These are phyloP conservation scores for Polyporus arcularius DNA, from an alignment of 768 basidiomycete genomes.

Conservation along the genomic window DNA sequence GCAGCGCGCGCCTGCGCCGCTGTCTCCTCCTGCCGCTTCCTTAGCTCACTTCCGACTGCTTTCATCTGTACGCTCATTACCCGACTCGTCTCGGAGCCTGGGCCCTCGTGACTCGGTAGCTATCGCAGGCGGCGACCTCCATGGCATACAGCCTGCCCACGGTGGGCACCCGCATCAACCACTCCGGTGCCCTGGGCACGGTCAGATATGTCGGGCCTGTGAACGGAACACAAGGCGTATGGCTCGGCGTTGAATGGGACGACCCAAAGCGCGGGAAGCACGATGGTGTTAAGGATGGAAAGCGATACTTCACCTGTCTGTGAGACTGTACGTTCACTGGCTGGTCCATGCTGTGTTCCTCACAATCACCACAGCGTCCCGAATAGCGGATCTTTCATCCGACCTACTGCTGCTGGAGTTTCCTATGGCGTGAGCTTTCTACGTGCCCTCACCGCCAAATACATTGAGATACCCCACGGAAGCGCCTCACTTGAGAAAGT, in stretches of 20 bases:
- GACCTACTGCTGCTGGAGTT: constrained; percentile 55
- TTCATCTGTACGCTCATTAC: background rate
- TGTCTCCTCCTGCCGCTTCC: background rate
- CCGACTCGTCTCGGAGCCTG: background rate
- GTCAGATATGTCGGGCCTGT: constrained; percentile 70
- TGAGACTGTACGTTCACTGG: constrained; percentile 37
- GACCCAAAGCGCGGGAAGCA: constrained; percentile 84
- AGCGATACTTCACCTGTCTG: constrained; percentile 78
- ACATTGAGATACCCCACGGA: constrained; percentile 65
- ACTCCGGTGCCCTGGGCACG: constrained; percentile 62
- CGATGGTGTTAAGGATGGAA: constrained; percentile 77
- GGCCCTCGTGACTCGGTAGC: too few relatives aligned
- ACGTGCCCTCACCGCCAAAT: constrained; percentile 73
- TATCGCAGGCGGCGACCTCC: too few relatives aligned
- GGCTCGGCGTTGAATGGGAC: constrained; percentile 99
- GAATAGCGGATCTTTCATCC: constrained; percentile 78
- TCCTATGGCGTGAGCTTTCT: constrained; percentile 72
- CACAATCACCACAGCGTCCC: constrained; percentile 43
- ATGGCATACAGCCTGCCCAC: constrained; percentile 29
- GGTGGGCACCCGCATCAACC: constrained; percentile 56
- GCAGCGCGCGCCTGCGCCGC: background rate
- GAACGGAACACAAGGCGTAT: constrained; percentile 61
- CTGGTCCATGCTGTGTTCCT: constrained; percentile 3
- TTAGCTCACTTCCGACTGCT: background rate
- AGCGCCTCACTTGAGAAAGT: constrained; percentile 58